Evolutionary conservation across 2,329 filamentous ascomycete species (phyloP), one percentile per base, ranked within the genome.

Genomic region (Pezicula neosporulosa): DNA sequence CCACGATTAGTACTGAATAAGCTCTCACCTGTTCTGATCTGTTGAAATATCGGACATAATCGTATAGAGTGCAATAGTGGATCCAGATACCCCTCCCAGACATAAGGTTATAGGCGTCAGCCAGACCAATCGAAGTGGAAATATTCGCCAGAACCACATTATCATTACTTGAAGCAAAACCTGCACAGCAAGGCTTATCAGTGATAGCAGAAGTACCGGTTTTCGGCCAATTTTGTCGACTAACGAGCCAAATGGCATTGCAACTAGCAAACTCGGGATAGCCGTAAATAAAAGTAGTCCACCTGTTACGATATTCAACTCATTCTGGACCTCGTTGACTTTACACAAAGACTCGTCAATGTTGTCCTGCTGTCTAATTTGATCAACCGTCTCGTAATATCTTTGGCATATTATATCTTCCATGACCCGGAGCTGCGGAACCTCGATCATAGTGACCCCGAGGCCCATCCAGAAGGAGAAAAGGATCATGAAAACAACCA

Each of bases 351-450:
- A 54, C 56, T 73, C 71, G 28, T 70, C 65, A 36, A 73, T 71
- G 1, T 47, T 43, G 21, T 49, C 55, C 10, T 54, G 49, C 12
- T 59, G 49, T 4, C 56, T 54, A 39, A 65, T 60, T 41, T 57
- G 56, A 12, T 48, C 60, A 4, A 46, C 51, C 13, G 55, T 44
- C 16, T 63, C 56, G 47, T 63, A 66, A 49, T 71, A 72, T 48
- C 70, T 66, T 48, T 66, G 69, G 54, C 71, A 74, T 21, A 72
- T 55, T 30, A 72, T 67, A 55, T 72, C 68, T 53, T 73, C 71
- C 36, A 65, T 66, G 27, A 70, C 61, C 38, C 70, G 63, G 6
- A 68, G 64, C 38, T 58, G 55, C 15, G 70, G 66, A 24, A 73
- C 65, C 10, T 51, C 56, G 49, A 61, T 62, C 28, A 73, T 61